These are phyloP conservation scores for Colletotrichum lupini DNA, from an alignment of 2,329 filamentous ascomycete species.

Conservation along the genomic window DNA sequence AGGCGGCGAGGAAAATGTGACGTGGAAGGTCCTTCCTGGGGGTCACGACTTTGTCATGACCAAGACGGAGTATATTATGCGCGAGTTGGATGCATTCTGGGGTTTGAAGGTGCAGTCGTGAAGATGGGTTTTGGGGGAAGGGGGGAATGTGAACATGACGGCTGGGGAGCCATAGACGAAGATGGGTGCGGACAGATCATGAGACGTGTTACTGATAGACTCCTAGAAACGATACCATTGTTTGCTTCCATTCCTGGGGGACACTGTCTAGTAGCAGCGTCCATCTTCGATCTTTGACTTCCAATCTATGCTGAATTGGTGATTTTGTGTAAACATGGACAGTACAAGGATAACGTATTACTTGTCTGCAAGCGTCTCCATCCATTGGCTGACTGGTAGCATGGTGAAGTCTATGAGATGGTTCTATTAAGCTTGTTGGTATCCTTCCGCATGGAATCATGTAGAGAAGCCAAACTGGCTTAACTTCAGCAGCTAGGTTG, in stretches of 20 bases:
- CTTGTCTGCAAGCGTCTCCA: no score
- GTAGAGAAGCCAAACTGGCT: no score
- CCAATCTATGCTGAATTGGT: no score
- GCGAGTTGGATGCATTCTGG: constrained; percentile 62
- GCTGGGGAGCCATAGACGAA: neutral
- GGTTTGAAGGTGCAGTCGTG: constrained; percentile 34
- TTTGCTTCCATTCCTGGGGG: neutral
- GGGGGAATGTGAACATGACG: neutral
- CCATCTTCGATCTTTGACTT: no score
- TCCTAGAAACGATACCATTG: neutral
- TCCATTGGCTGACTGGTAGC: no score
- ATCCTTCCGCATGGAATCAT: no score
- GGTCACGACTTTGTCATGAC: constrained; percentile 74
- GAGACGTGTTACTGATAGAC: neutral
- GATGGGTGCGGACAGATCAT: neutral
- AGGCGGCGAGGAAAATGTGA: constrained; percentile 60
- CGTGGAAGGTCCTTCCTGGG: constrained; percentile 63
- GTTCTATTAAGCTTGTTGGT: no score
- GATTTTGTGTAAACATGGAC: no score
- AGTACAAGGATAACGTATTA: no score
- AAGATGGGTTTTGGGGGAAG: neutral
- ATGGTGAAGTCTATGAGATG: no score
- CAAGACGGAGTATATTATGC: constrained; percentile 55
- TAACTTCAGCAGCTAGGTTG: no score
- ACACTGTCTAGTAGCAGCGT: no score